Conservation (phyloP, 1,139 yeast species). For the Debaryomyces sp. region DNA sequence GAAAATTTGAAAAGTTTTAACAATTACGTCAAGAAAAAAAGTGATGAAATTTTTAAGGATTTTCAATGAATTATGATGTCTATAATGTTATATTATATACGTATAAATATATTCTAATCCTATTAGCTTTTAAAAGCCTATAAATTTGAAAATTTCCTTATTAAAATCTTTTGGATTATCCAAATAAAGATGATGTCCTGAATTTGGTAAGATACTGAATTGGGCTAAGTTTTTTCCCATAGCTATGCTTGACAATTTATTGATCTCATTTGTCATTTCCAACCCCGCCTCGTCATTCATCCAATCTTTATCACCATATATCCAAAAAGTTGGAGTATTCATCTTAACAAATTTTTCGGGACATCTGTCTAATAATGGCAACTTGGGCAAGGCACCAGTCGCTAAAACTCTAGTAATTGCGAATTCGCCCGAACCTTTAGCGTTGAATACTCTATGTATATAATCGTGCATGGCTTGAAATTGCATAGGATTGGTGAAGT, state of each 20-base stretch:
- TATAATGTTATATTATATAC: neutral
- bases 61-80: neutral
- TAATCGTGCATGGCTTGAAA: slow-evolving; percentile 45
- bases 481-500: slow-evolving; percentile 31
- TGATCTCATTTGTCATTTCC: slow-evolving; percentile 43
- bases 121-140: slow-evolving; percentile 19
- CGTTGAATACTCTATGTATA: slow-evolving; percentile 43
- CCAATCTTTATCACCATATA: slow-evolving; percentile 48
- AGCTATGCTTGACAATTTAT: slow-evolving; percentile 26
- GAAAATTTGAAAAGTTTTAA: slow-evolving; percentile 12
- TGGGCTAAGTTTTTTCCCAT: slow-evolving; percentile 24
- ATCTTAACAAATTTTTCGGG: slow-evolving; percentile 38
- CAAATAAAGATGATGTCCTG: slow-evolving; percentile 80
- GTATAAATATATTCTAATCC: neutral
- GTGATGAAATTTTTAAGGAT: slow-evolving; percentile 11
- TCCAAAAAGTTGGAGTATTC: slow-evolving; percentile 48
- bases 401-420: slow-evolving; percentile 47
- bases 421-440: slow-evolving; percentile 49
- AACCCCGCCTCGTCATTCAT: slow-evolving; percentile 49
- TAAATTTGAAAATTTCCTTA: slow-evolving; percentile 44
- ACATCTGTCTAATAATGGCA: slow-evolving; percentile 48
- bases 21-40: slow-evolving; percentile 12
- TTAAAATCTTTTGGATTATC: slow-evolving; percentile 59
- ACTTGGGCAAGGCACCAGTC: slow-evolving; percentile 41
- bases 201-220: slow-evolving; percentile 50